A percentile compares a stretch with the other conserved stretches of the same genome.
phyloP scores from a whole-genome alignment of 2,329 filamentous ascomycete species.

The Cryphonectria japonica region DNA sequence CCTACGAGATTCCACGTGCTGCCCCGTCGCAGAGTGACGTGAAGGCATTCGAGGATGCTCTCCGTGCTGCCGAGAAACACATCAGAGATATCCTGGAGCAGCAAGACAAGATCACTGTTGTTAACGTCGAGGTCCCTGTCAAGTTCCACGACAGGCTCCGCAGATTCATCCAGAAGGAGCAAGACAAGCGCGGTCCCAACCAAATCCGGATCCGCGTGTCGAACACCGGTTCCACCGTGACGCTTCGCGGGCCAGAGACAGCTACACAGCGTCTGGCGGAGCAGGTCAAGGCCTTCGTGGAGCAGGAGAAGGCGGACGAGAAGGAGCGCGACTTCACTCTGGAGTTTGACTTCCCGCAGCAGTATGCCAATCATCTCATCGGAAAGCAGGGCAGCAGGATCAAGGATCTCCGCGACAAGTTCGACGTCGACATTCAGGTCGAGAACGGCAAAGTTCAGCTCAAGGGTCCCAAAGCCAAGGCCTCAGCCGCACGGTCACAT shows the following conservation, averaged over 20 bases:
- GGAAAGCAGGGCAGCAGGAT: conserved; percentile 71
- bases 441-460: conserved; percentile 93
- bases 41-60: conserved; percentile 56
- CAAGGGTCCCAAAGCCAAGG: conserved; percentile 94
- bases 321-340: conserved; percentile 88
- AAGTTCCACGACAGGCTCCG: conserved; percentile 68
- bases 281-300: conserved; percentile 79
- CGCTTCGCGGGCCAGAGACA: conserved; percentile 75
- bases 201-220: conserved; percentile 65
- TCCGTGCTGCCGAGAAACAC: conserved; percentile 60
- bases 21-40: conserved; percentile 56
- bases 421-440: conserved; percentile 80
- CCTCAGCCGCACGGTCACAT: conserved; percentile 80
- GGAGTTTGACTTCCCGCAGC: conserved; percentile 91
- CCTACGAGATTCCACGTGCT: conserved; percentile 59
- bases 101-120: conserved; percentile 58
- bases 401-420: conserved; percentile 66
- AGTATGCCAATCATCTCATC: conserved; percentile 85
- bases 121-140: conserved; percentile 59
- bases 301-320: conserved; percentile 89
- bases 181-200: conserved; percentile 58
- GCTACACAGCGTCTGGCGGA: conserved; percentile 72
- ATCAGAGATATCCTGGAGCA: conserved; percentile 61
- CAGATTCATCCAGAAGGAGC: conserved; percentile 67
- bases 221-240: conserved; percentile 64